Evolutionary conservation across 805 yeast genomes (phyloP), one percentile per base, ranked within the genome.

Genomic region (Kluyveromyces starmeri): DNA sequence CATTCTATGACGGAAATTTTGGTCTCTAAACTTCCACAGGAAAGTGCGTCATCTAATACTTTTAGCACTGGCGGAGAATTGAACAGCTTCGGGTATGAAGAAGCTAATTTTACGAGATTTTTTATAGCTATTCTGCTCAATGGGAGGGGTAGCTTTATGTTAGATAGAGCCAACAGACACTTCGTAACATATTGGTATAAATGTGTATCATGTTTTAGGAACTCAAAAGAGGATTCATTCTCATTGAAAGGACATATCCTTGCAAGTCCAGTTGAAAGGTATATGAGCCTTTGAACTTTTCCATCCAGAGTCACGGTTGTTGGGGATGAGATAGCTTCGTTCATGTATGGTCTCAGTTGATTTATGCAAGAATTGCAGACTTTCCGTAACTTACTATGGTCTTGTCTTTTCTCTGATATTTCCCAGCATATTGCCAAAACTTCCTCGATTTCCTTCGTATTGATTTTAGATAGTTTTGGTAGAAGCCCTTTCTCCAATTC

Each of bases 351-450:
- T 27, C 61, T 59, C 4, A 79, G 43, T 34, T 70, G 59, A 12
- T 58, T 57, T 40, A 83, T 51, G 25, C 85, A 73, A 0, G 86
- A 74, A 0, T 74, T 58, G 13, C 83, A 71, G 0, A 88, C 88
- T 42, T 68, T 72, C 0, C 75, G 71, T 4, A 83, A 46, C 41
- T 71, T 71, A 0, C 48, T 37, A 0, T 70, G 65, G 32, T 71
- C 74, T 2, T 64, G 57, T 26, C 67, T 62, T 45, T 70, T 55
- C 3, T 43, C 47, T 2, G 82, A 67, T 0, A 83, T 58, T 7
- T 54, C 55, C 80, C 85, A 76, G 4, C 74, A 56, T 37, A 83
- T 67, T 1, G 86, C 85, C 53, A 83, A 69, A 0, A 89, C 94
- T 47, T 77, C 78, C n/a, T 72, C 72, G 7, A 83, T 54, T 44